Conservation (phyloP, 2,329 filamentous ascomycete species). For the Cercospora sojina region DNA sequence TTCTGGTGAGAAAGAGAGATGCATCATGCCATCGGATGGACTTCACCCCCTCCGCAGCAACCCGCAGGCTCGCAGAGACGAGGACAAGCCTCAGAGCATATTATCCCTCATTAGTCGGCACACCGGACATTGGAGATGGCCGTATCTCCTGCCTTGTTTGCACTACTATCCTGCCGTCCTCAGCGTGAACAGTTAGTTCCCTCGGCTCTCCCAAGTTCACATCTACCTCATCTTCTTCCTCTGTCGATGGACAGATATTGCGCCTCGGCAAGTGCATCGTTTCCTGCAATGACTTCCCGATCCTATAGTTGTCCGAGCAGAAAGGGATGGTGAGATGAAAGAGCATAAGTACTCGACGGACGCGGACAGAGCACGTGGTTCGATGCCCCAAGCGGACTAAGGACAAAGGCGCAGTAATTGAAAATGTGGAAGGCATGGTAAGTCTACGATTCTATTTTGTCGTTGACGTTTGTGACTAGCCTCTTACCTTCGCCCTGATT, state of each 20-base stretch:
- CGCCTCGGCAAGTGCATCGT: not conserved
- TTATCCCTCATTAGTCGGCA: not conserved
- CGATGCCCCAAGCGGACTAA: not conserved
- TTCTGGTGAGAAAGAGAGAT: not conserved
- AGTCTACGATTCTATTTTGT: not conserved
- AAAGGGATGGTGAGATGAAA: not conserved
- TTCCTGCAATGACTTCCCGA: not conserved
- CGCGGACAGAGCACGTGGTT: not conserved
- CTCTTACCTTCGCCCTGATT: not conserved
- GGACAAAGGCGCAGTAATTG: not conserved
- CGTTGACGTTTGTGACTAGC: not conserved
- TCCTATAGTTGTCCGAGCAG: not conserved
- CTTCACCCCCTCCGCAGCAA: not conserved
- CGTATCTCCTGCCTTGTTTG: not conserved
- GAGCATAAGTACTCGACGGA: not conserved
- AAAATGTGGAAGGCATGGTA: too few species aligned
- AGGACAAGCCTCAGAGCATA: not conserved
- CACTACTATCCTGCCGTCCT: not conserved
- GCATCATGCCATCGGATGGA: not conserved
- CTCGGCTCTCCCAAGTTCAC: not conserved
- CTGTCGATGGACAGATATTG: not conserved
- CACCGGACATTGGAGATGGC: not conserved
- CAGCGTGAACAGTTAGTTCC: not conserved
- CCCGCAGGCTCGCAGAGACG: not conserved
- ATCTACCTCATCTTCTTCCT: not conserved